Evolutionary conservation across 2,329 filamentous ascomycete species (phyloP), one percentile per base, ranked within the genome.

Genomic region (Cordyceps militaris): DNA sequence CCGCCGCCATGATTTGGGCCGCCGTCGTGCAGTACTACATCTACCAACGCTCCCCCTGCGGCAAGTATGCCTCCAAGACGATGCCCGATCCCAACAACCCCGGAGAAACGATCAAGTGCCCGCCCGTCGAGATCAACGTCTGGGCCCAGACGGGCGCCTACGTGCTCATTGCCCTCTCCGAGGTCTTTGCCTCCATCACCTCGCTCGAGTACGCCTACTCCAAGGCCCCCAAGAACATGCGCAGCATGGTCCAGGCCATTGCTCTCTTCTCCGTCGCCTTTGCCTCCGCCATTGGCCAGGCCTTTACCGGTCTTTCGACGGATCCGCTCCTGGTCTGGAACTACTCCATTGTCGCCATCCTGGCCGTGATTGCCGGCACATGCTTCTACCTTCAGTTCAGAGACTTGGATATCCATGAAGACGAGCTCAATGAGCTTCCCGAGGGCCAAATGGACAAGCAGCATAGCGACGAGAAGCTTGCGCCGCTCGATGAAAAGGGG

Each of bases 191-290:
- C 1, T 77, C 74, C 58, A 79, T 80, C 62, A 80, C 78, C 1
- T 82, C 80, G 13, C 79, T 89, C 16, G 87, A 91, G 70, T 90
- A 89, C 63, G 87, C 88, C 23, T 90, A 84, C 72, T 86, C 86
- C 66, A 90, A 90, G 70, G 86, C 87, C 0, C 88, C 88, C 9
- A 80, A 79, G 66, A 90, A 89, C 73, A 91, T 91, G 87, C 80
- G 86, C 6, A 86, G 84, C 26, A 78, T 90, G 57, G 84, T 91
- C n/a, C 78, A 79, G 63, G 81, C 83, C 10, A 76, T 90, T 56
- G 82, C 82, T 50, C 79, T 89, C 53, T 87, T 90, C 73, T 86
- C 82, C 74, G 83, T 80, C 38, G 85, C 87, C 49, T 81, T 91
- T 66, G 82, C 84, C 7, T 77, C 84, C 42, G 86, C 87, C 40